phyloP scores from a whole-genome alignment of 2,329 filamentous ascomycete species.

The Xylaria sp. region DNA sequence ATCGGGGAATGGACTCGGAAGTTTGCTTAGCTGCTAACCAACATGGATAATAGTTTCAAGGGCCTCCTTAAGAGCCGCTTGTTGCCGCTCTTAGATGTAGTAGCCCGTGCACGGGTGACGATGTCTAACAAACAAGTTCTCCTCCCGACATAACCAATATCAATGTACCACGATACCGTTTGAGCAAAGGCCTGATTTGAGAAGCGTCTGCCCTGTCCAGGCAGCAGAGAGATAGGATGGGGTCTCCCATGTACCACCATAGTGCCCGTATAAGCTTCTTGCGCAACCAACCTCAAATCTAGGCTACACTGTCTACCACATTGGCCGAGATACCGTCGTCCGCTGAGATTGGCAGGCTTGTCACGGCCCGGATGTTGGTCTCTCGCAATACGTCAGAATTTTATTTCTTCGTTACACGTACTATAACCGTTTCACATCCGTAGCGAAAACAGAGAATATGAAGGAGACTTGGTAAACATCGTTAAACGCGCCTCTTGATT shows the following conservation, averaged over 20 bases:
- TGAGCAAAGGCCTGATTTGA: neutral
- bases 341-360: neutral
- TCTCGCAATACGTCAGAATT: neutral
- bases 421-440: neutral
- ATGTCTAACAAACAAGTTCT: neutral
- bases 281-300: neutral
- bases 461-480: neutral
- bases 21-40: too few species aligned
- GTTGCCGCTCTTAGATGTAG: conserved; percentile 1
- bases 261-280: conserved; percentile 6
- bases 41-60: neutral
- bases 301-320: neutral
- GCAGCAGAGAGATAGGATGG: neutral
- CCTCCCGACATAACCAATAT: neutral
- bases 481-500: conserved; percentile 6
- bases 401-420: neutral
- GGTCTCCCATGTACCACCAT: conserved; percentile 7
- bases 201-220: neutral
- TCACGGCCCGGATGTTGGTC: neutral
- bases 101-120: neutral
- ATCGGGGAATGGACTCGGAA: neutral
- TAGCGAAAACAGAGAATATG: neutral
- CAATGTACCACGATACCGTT: neutral
- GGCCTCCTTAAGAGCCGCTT: conserved; percentile 10
- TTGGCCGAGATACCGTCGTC: neutral